Percentiles rank a stretch among this genome's conserved stretches.
These are phyloP conservation scores for Syzygium grande DNA, from an alignment of 345 rosid species.

Conservation along the genomic window DNA sequence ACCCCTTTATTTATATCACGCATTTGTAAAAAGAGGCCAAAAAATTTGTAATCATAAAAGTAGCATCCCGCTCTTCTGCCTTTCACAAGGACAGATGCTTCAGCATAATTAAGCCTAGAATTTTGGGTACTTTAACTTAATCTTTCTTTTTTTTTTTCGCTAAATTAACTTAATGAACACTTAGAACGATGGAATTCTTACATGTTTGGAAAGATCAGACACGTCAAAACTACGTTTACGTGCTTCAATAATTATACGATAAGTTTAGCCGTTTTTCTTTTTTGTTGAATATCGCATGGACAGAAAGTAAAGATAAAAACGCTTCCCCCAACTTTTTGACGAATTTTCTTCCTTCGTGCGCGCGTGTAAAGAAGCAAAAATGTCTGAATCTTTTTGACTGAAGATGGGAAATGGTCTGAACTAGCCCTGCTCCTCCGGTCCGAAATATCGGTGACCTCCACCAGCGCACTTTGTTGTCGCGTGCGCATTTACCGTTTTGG, in stretches of 20 bases:
- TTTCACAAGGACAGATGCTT: not conserved
- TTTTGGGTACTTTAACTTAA: not conserved
- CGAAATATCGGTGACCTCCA: not conserved
- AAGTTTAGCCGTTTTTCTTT: not conserved
- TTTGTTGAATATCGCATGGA: not conserved
- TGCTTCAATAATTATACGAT: not conserved
- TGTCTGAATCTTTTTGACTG: not conserved
- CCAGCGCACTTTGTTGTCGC: not conserved
- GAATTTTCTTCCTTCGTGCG: not conserved
- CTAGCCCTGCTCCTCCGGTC: not conserved
- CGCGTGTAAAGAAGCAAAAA: not conserved
- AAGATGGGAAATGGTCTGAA: not conserved
- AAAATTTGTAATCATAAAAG: not conserved
- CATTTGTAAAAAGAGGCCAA: not conserved
- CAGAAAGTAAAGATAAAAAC: not conserved
- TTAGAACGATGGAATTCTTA: fast-evolving
- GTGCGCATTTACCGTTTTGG: not conserved
- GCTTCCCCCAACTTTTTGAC: not conserved
- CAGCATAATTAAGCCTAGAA: not conserved
- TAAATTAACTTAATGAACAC: not conserved
- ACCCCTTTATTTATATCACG: not conserved
- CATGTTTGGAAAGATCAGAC: fast-evolving
- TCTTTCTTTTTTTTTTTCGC: too few species aligned
- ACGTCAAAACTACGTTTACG: not conserved
- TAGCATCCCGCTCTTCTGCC: not conserved